These are phyloP conservation scores for Filosporella fistucella DNA, from an alignment of 495 filamentous ascomycete species.

Conservation along the genomic window DNA sequence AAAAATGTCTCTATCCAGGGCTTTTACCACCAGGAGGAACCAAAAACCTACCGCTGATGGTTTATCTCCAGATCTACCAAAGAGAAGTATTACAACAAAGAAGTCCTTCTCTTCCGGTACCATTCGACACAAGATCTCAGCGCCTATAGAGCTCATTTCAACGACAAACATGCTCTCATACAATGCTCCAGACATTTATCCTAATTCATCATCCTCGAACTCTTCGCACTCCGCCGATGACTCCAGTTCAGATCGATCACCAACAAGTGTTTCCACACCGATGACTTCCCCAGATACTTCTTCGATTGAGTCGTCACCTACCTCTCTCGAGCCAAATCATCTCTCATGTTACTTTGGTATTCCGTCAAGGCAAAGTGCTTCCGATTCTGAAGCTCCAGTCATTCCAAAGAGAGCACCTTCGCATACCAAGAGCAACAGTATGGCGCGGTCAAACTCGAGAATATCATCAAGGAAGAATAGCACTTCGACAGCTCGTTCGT, in stretches of 20 bases:
- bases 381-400: slow-evolving; percentile 43
- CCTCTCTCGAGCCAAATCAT: slow-evolving; percentile 65
- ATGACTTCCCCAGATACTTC: slow-evolving; percentile 73
- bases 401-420: slow-evolving; percentile 74
- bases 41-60: slow-evolving; percentile 1
- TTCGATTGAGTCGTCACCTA: slow-evolving; percentile 50
- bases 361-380: slow-evolving; percentile 29
- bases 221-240: slow-evolving; percentile 41
- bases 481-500: slow-evolving; percentile 20
- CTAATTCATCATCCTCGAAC: slow-evolving; percentile 48
- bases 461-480: slow-evolving; percentile 34
- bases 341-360: slow-evolving; percentile 73
- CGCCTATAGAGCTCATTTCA: slow-evolving; percentile 78
- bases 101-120: slow-evolving; percentile 22
- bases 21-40: slow-evolving; percentile 18
- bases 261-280: slow-evolving; percentile 51
- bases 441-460: slow-evolving; percentile 56
- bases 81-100: slow-evolving; percentile 43
- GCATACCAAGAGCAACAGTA: slow-evolving; percentile 71
- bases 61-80: slow-evolving; percentile 32
- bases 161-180: slow-evolving; percentile 96
- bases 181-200: slow-evolving; percentile 78
- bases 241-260: slow-evolving; percentile 34
- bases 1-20: slow-evolving; percentile 22
- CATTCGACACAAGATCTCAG: slow-evolving; percentile 71